These are phyloP conservation scores for Hypholoma fasciculare DNA, from an alignment of 768 basidiomycete genomes.

Conservation along the genomic window DNA sequence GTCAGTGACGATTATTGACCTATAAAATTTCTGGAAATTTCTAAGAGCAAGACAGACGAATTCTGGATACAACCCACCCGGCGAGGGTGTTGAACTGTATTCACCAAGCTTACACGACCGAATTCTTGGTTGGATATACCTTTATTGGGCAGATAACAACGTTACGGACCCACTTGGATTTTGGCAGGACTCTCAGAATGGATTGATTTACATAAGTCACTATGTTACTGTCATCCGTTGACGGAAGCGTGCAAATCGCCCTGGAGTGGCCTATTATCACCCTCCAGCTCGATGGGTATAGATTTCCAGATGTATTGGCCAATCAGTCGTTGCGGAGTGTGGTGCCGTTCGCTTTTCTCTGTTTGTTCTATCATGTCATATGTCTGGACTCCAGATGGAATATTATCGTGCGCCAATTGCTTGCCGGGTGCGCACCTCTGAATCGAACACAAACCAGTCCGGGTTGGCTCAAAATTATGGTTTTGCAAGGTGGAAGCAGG, in stretches of 20 bases:
- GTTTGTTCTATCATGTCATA: constrained; percentile 17
- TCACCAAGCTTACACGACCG: background rate
- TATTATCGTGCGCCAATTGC: background rate
- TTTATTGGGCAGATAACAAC: background rate
- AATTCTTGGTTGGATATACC: background rate
- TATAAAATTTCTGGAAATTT: background rate
- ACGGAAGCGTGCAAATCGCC: background rate
- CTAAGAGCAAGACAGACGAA: background rate
- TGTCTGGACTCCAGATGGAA: constrained; percentile 2
- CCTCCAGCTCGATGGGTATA: constrained; percentile 15
- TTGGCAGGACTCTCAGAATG: background rate
- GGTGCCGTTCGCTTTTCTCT: constrained; percentile 6
- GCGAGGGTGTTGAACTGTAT: constrained; percentile 3
- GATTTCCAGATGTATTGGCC: constrained; percentile 13
- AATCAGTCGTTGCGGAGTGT: background rate
- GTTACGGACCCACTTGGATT: background rate
- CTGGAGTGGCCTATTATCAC: background rate
- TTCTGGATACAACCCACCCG: constrained; percentile 6
- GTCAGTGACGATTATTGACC: background rate
- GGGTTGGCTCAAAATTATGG: constrained; percentile 19
- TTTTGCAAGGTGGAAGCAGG: constrained; percentile 13
- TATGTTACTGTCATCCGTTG: background rate
- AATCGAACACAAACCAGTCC: constrained; percentile 26
- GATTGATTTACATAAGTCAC: background rate
- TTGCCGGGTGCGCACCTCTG: background rate